Conservation (phyloP, 1,284 basidiomycete genomes). For the Pseudozyma hubeiensis region DNA sequence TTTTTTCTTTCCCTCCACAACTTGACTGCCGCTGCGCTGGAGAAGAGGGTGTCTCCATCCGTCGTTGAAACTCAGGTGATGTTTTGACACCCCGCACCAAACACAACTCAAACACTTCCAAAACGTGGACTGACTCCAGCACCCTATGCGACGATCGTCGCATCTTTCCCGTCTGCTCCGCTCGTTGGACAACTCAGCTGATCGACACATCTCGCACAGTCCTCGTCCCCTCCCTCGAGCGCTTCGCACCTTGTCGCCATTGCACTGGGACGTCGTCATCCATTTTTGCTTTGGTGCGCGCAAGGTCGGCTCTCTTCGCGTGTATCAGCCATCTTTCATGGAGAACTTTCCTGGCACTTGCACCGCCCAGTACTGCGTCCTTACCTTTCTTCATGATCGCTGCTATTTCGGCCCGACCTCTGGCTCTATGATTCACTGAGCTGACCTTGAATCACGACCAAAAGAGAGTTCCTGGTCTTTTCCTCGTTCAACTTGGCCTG, state of each 20-base stretch:
- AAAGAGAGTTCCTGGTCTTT: constrained; percentile 27
- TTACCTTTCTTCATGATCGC: neutral
- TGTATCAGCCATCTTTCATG: too few relatives aligned
- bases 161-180: constrained; percentile 2
- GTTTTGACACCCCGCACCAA: constrained; percentile 23
- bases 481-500: constrained; percentile 22
- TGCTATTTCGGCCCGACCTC: constrained; percentile 17
- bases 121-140: neutral
- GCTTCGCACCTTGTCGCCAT: neutral
- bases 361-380: neutral
- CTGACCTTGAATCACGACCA: constrained; percentile 1
- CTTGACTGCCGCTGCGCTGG: neutral
- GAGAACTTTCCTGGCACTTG: neutral
- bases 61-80: constrained; percentile 46
- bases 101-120: neutral
- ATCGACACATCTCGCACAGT: constrained; percentile 19
- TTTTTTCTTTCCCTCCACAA: neutral
- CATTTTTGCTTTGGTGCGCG: neutral
- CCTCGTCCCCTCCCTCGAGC: too few relatives aligned
- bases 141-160: constrained; percentile 20
- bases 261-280: neutral
- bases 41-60: constrained; percentile 16
- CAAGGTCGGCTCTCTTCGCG: neutral
- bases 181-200: constrained; percentile 37
- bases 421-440: neutral